Percentiles rank a stretch among this genome's conserved stretches.
Conservation (phyloP, 371 early-diverging fungal genomes). For the Mucor saturninus region DNA sequence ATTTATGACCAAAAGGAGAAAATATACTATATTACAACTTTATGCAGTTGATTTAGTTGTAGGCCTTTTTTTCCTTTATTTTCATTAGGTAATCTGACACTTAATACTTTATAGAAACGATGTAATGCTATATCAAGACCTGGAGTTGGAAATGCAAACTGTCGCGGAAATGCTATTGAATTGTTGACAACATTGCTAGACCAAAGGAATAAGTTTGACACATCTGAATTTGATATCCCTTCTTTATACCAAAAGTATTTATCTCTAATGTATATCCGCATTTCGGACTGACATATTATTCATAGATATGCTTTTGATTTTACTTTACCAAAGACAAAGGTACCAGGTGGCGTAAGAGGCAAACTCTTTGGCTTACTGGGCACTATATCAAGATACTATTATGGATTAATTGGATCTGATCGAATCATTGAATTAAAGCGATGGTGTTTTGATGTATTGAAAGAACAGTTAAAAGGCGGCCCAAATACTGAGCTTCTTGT, state of each 20-base stretch:
- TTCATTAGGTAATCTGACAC: neutral
- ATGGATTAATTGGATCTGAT: slow-evolving; percentile 24
- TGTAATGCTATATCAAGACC: neutral
- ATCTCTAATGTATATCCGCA: too few relatives aligned
- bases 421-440: slow-evolving; percentile 32
- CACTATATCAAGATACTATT: slow-evolving; percentile 42
- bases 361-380: slow-evolving; percentile 57
- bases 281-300: neutral
- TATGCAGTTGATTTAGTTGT: slow-evolving; percentile 34
- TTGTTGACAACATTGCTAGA: slow-evolving; percentile 13
- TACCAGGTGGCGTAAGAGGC: slow-evolving; percentile 41
- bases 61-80: neutral
- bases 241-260: slow-evolving; percentile 64
- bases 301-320: slow-evolving; percentile 32
- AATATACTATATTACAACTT: slow-evolving; percentile 24
- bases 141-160: slow-evolving; percentile 4
- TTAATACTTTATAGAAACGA: neutral
- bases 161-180: slow-evolving; percentile 13
- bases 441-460: slow-evolving; percentile 46
- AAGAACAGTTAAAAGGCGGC: neutral
- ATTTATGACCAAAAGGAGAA: slow-evolving; percentile 32
- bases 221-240: slow-evolving; percentile 56
- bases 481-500: slow-evolving; percentile 29
- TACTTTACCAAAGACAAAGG: slow-evolving; percentile 5
- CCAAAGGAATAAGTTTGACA: slow-evolving; percentile 14